Evolutionary conservation across 148 eudicot genomes (phyloP), one percentile per base, ranked within the genome.

Genomic region (Suaeda aralocaspica): DNA sequence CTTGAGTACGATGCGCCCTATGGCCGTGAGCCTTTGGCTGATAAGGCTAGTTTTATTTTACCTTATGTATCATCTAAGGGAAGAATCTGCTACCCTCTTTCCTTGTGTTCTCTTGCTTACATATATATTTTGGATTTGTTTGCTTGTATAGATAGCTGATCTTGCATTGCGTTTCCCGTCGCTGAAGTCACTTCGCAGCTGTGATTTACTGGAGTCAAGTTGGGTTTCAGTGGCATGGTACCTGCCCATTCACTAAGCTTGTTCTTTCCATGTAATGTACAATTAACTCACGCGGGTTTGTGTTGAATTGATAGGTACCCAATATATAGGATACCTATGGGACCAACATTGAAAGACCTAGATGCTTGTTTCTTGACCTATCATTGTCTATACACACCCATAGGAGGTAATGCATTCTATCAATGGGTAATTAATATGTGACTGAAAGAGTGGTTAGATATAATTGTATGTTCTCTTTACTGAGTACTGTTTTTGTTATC

Each of bases 181-280:
- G 79, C 80, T 93, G 45, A 87, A 77, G 65, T 81, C 85, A 34
- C 80, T 87, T 29, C 85, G 87, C 51, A 93, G 98, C 75, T 93
- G 92, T 75, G 95, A 93, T 82, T 33, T 93, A 45, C 81, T 82
- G 28, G 64, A 88, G 50, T 74, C 84, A 30, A 93, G 96, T 75
- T 93, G 98, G 98, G 36, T 90, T 31, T 90, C 96, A 64, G 96
- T 93, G 74, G 98, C 98, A 49, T 93, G 98, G 98, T 93, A 93
- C 41, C 59, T 24, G 68, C 25, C 22, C 13, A 34, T 26, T 41
- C 52, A 53, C 15, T 52, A 21, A 25, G 21, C 45, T 55, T 39
- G n/a, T 68, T 22, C 28, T 63, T 34, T 8, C n/a, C 13, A 77
- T 45, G 44, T 12, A 30, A 14, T 46, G 48, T 31, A 12, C 1